Conservation (phyloP, 2,329 filamentous ascomycete species). For the Aspergillus fumigatus region DNA sequence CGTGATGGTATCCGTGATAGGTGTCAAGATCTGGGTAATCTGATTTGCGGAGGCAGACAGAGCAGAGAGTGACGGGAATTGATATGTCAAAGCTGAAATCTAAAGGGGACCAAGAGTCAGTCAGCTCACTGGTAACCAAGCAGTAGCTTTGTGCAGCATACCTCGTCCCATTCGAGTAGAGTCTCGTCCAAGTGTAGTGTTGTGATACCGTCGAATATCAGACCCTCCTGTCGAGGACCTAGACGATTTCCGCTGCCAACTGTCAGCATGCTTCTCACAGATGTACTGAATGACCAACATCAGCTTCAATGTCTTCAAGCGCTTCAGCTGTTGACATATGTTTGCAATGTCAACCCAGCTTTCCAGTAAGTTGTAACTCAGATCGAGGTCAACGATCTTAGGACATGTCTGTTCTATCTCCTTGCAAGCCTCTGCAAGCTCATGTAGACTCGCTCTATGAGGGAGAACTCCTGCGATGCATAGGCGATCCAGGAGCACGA, state of each 20-base stretch:
- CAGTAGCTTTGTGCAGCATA: conserved; percentile 36
- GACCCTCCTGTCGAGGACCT: conserved; percentile 34
- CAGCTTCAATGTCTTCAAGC: conserved; percentile 62
- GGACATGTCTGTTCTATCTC: conserved; percentile 56
- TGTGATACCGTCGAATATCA: conserved; percentile 49
- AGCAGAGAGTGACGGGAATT: conserved; percentile 32
- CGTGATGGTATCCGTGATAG: conserved; percentile 35
- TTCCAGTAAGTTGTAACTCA: conserved; percentile 79
- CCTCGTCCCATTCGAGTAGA: conserved; percentile 61
- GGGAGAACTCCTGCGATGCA: conserved; percentile 48
- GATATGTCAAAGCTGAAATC: conserved; percentile 31
- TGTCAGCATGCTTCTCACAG: conserved; percentile 10
- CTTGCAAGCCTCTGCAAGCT: conserved; percentile 24
- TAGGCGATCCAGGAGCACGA: conserved; percentile 77
- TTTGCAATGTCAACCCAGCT: conserved; percentile 60
- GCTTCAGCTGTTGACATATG: conserved; percentile 67
- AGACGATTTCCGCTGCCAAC: conserved; percentile 66
- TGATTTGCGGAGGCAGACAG: conserved; percentile 36
- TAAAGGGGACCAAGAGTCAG: conserved; percentile 13
- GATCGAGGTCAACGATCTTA: conserved; percentile 67
- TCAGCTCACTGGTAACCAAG: conserved; percentile 2
- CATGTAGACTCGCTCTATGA: conserved; percentile 15
- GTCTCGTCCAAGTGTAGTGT: conserved; percentile 65
- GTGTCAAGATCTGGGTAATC: conserved; percentile 25
- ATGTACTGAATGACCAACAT: conserved; percentile 27